Evolutionary conservation across 1,284 basidiomycete genomes (phyloP).

Genomic region (Cryptococcus depauperatus): DNA sequence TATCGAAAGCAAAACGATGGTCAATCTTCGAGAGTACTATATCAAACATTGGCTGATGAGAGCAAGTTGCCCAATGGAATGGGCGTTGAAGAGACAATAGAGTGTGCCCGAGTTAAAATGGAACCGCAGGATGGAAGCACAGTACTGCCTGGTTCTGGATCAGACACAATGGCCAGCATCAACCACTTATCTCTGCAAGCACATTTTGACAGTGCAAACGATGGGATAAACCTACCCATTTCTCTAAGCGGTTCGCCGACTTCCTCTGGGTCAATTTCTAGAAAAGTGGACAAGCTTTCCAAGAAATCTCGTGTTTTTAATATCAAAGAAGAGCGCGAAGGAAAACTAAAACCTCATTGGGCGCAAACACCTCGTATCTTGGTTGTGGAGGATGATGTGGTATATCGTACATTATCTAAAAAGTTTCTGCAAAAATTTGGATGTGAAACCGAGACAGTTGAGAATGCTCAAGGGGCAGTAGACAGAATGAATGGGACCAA

Average conservation of each 20-base stretch:
- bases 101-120: too few species aligned
- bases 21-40: slow-evolving; percentile 21
- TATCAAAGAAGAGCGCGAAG: slow-evolving; percentile 3
- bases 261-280: background rate
- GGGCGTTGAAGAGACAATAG: background rate
- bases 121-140: background rate
- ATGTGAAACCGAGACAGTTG: slow-evolving; percentile 87
- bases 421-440: slow-evolving; percentile 95
- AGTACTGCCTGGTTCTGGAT: background rate
- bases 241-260: background rate
- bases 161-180: background rate
- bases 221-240: background rate
- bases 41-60: slow-evolving; percentile 18
- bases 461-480: slow-evolving; percentile 84
- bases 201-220: background rate
- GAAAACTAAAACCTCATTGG: slow-evolving; percentile 68
- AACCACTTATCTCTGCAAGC: background rate
- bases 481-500: slow-evolving; percentile 90
- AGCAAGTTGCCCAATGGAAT: background rate
- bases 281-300: background rate
- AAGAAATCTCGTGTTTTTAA: slow-evolving; percentile 1
- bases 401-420: slow-evolving; percentile 75
- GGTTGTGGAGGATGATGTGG: slow-evolving; percentile 90
- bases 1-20: slow-evolving; percentile 31
- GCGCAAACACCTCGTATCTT: slow-evolving; percentile 76